These are phyloP conservation scores for Talaromyces atroroseus DNA, from an alignment of 2,329 filamentous ascomycete species.

Conservation along the genomic window DNA sequence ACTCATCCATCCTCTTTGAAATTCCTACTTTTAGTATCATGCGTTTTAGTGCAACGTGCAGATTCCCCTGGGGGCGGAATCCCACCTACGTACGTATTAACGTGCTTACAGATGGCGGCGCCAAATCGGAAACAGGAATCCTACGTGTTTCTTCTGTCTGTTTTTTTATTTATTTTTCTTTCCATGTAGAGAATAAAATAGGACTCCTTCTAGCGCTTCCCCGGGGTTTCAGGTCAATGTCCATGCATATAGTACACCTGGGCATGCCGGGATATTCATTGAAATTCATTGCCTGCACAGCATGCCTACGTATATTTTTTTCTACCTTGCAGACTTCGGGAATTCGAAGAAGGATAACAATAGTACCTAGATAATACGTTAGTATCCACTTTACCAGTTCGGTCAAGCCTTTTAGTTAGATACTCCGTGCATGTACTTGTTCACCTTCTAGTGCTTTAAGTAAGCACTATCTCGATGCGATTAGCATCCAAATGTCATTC, in stretches of 20 bases:
- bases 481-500: neutral
- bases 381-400: neutral
- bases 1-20: neutral
- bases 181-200: neutral
- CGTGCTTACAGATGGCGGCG: neutral
- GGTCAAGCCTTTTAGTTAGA: neutral
- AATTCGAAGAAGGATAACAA: neutral
- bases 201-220: neutral
- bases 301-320: neutral
- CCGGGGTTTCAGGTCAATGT: neutral
- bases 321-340: neutral
- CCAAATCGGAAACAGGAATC: neutral
- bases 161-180: neutral
- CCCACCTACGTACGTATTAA: neutral
- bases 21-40: neutral
- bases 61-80: conserved; percentile 2
- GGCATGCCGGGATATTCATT: too few relatives aligned
- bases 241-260: too few relatives aligned
- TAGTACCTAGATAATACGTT: neutral
- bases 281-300: neutral
- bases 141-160: neutral
- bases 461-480: neutral
- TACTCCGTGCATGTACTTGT: neutral
- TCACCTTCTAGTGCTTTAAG: neutral
- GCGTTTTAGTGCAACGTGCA: neutral